Base-by-base conservation (phyloP, 129 eudicot genomes). In the Smallanthus sonchifolius region DNA sequence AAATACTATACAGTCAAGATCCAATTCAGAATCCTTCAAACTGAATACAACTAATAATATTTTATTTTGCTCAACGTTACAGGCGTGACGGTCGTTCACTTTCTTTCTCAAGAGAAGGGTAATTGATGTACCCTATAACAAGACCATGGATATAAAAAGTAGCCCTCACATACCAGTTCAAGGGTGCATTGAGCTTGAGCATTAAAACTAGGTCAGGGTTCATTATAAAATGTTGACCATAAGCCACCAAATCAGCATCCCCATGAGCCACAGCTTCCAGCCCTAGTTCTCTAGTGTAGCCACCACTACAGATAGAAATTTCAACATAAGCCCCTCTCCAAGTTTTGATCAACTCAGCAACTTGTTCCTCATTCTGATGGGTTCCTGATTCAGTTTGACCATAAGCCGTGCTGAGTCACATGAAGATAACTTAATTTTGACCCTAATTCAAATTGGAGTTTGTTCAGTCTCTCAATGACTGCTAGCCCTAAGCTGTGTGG, bases 101-200 rank as follows among this genome's bases (percentile, higher is more conserved):
- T 42, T 40, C 87, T 40, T 40, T 48, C 14, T 75, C 59, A 38
- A 90, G 80, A 76, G 64, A 88, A 72, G 97, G 96, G 84, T 94
- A 94, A 76, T 90, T 97, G 1, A 93, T 90, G 72, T 90, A 94
- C 16, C 97, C 97, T 8, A 84, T 77, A 70, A 87, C 91, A 67
- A 96, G 97, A 85, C 88, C 96, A 48, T 86, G 87, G 1, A 96
- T 94, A 73, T 88, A 94, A 79, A 94, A 94, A 3, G 90, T 90
- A 42, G 84, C 87, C 79, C 99, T 79, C 1, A 73, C 80, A 65
- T 91, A 91, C 85, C 69, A 77, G 55, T 51, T 91, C 66, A 94
- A 59, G 1, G 96, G 89, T 9, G 88, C 97, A 82, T 90, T 83
- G 4, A 85, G 38, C 90, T 88, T 85, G 2, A 94, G 81, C 56